Evolutionary conservation across 768 basidiomycete genomes (phyloP).

Genomic region (Auriculariales sp.): DNA sequence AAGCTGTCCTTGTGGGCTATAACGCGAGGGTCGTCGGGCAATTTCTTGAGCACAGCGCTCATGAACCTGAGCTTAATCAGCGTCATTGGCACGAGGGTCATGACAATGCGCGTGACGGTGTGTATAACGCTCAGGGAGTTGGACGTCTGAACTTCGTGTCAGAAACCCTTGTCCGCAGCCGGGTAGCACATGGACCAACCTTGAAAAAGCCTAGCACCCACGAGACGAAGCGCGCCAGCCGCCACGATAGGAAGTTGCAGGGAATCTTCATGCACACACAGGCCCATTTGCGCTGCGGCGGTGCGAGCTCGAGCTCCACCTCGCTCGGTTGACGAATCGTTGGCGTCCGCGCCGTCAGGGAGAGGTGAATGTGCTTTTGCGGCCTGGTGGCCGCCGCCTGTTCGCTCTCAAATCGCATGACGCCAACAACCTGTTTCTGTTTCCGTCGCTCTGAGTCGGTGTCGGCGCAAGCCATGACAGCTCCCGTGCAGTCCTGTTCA

Average conservation of each 20-base stretch:
- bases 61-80: slow-evolving; percentile 40
- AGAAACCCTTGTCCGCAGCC: neutral
- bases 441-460: too few species aligned
- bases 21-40: slow-evolving; percentile 1
- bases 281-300: neutral
- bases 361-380: neutral
- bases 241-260: slow-evolving; percentile 23
- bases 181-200: slow-evolving; percentile 23
- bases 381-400: too few species aligned
- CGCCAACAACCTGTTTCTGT: too few species aligned
- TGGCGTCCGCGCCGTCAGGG: neutral
- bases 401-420: too few species aligned
- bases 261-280: slow-evolving; percentile 23
- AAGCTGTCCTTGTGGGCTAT: slow-evolving; percentile 1
- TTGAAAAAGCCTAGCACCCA: slow-evolving; percentile 52
- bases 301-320: neutral
- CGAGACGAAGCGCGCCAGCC: slow-evolving; percentile 30
- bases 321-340: neutral
- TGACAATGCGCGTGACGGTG: slow-evolving; percentile 52
- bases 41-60: slow-evolving; percentile 16
- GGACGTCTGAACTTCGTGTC: slow-evolving; percentile 36
- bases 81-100: slow-evolving; percentile 63
- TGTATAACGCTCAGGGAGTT: slow-evolving; percentile 57
- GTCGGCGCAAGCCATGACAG: too few species aligned
- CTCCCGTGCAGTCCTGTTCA: too few species aligned